Conservation (phyloP, 257 asterid genomes). For the Pogostemon cablin region DNA sequence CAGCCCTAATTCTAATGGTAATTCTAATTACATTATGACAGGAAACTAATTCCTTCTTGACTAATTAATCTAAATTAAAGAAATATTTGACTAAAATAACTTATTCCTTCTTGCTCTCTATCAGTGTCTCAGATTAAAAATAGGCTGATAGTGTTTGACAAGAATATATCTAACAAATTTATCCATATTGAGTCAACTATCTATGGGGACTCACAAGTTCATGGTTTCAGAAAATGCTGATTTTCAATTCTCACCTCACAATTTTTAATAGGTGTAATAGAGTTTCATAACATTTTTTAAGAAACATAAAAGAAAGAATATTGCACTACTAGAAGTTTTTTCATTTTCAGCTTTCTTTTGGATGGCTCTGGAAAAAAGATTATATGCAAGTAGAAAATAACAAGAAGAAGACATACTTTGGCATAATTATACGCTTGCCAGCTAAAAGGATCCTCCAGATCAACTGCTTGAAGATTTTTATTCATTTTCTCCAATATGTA, state of each 20-base stretch:
- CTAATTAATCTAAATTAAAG: too few species aligned
- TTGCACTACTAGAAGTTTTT: not conserved
- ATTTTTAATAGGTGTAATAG: not conserved
- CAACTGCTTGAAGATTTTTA: slow-evolving; percentile 89
- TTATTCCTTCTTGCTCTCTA: too few species aligned
- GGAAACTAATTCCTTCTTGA: too few species aligned
- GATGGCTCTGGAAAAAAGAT: slow-evolving; percentile 21
- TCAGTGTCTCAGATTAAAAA: not conserved
- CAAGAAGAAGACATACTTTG: slow-evolving; percentile 54
- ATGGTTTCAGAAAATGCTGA: slow-evolving; percentile 27
- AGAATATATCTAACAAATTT: slow-evolving; percentile 12
- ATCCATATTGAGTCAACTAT: slow-evolving; percentile 15
- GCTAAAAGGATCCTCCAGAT: slow-evolving; percentile 91
- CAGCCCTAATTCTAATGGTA: too few species aligned
- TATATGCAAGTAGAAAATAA: slow-evolving; percentile 18
- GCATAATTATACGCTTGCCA: slow-evolving; percentile 97
- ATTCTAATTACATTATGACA: too few species aligned
- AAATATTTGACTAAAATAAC: too few species aligned
- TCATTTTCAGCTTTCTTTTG: not conserved
- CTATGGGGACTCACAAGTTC: slow-evolving; percentile 18
- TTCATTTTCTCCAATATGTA: slow-evolving; percentile 77
- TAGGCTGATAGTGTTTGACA: not conserved
- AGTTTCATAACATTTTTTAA: not conserved
- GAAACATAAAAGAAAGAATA: slow-evolving; percentile 10
- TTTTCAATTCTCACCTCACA: not conserved